These are phyloP conservation scores for Aurinia saxatilis DNA, from an alignment of 345 rosid species.

Conservation along the genomic window DNA sequence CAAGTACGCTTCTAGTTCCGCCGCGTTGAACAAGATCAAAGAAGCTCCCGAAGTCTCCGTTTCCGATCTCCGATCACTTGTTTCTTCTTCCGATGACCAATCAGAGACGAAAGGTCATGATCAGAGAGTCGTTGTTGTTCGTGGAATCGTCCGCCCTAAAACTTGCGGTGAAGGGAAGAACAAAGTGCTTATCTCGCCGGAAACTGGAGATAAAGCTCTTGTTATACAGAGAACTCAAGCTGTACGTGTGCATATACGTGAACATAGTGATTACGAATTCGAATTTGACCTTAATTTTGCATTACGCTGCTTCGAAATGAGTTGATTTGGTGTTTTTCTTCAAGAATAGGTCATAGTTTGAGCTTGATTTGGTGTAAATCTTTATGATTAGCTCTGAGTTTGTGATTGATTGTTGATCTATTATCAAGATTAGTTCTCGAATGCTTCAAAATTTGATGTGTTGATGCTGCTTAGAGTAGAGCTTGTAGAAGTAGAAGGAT, in stretches of 20 bases:
- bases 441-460: too few species aligned
- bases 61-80: constrained; percentile 63
- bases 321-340: neutral
- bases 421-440: too few species aligned
- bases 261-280: neutral
- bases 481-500: too few species aligned
- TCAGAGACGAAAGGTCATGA: constrained; percentile 19
- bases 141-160: constrained; percentile 58
- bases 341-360: neutral
- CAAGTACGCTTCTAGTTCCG: constrained; percentile 37
- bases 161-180: constrained; percentile 33
- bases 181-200: constrained; percentile 46
- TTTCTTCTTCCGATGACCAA: constrained; percentile 18
- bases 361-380: neutral
- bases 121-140: constrained; percentile 46
- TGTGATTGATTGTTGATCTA: too few species aligned
- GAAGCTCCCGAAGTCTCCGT: constrained; percentile 43
- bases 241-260: constrained; percentile 31
- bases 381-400: neutral
- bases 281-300: neutral
- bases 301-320: neutral
- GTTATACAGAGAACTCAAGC: constrained; percentile 75
- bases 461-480: too few species aligned
- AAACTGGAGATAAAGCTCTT: constrained; percentile 80
- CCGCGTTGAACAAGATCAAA: constrained; percentile 50